A percentile compares a stretch with the other conserved stretches of the same genome.
Conservation (phyloP, 768 basidiomycete species). For the Leccinum longicurvipes region DNA sequence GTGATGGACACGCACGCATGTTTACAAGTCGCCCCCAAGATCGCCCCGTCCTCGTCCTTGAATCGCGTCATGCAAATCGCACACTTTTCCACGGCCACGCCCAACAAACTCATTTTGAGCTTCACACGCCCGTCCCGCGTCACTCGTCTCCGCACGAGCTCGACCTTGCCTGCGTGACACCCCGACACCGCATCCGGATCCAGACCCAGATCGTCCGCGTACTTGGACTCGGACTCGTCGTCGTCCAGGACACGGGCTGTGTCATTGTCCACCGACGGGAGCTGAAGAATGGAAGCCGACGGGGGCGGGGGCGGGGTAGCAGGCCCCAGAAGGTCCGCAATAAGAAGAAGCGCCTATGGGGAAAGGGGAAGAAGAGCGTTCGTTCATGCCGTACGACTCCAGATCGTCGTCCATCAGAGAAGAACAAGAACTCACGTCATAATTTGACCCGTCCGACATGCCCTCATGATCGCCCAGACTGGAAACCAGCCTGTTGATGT, state of each 20-base stretch:
- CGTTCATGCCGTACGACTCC: constrained; percentile 20
- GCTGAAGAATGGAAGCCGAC: background rate
- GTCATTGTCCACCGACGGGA: constrained; percentile 5
- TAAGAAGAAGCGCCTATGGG: constrained; percentile 52
- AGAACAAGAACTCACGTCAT: constrained; percentile 54
- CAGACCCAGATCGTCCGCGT: background rate
- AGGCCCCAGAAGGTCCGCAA: constrained; percentile 62
- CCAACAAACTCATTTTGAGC: constrained; percentile 64
- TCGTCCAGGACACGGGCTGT: constrained; percentile 1
- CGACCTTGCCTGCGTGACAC: constrained; percentile 43
- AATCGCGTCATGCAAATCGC: constrained; percentile 73
- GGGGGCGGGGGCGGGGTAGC: constrained; percentile 29
- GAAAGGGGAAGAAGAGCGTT: background rate
- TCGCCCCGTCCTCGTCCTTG: constrained; percentile 52
- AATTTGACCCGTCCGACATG: constrained; percentile 48
- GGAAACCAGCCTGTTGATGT: constrained; percentile 61
- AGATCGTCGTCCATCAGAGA: constrained; percentile 22
- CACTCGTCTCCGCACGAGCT: constrained; percentile 55
- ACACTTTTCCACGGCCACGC: constrained; percentile 63
- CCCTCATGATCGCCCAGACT: constrained; percentile 43
- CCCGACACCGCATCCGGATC: background rate
- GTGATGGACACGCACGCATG: constrained; percentile 44
- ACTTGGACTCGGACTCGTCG: background rate
- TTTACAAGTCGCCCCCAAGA: constrained; percentile 54
- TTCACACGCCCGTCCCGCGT: constrained; percentile 67